These are phyloP conservation scores for Penicillium macrosclerotiorum DNA, from an alignment of 495 filamentous ascomycete genomes.

Conservation along the genomic window DNA sequence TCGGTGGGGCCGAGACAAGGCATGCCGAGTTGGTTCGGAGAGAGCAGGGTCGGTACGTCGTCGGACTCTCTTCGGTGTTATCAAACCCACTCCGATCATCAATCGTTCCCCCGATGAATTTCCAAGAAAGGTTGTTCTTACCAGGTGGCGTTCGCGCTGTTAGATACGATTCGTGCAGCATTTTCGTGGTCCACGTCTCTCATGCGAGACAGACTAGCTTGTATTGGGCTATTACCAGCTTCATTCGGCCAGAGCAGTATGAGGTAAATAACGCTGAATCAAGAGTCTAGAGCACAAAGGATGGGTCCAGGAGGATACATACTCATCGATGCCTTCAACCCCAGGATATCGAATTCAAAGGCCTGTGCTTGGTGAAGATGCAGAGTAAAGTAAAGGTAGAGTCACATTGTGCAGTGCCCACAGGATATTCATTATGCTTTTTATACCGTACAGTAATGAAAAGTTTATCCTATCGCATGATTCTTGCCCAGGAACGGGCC, in stretches of 20 bases:
- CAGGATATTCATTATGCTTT: constrained; percentile 1
- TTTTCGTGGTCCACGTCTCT: constrained; percentile 15
- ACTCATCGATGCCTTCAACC: too few relatives aligned
- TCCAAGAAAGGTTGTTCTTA: constrained; percentile 11
- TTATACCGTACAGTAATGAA: too few relatives aligned
- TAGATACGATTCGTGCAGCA: constrained; percentile 11
- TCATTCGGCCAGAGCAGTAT: constrained; percentile 1
- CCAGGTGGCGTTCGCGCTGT: constrained; percentile 5
- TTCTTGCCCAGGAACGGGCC: constrained; percentile 3
- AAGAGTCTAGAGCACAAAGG: too few relatives aligned
- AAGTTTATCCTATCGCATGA: constrained; percentile 8
- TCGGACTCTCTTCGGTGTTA: constrained; percentile 23
- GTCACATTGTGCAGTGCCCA: neutral
- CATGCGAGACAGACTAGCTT: constrained; percentile 3
- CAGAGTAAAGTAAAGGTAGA: neutral
- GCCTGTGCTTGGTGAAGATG: too few relatives aligned
- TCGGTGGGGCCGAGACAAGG: constrained; percentile 16
- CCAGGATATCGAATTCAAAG: too few relatives aligned
- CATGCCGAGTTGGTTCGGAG: constrained; percentile 17
- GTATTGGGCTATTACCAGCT: neutral
- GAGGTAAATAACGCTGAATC: neutral
- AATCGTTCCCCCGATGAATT: constrained; percentile 3
- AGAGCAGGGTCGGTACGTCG: constrained; percentile 16
- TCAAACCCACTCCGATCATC: neutral
- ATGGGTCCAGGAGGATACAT: too few relatives aligned